A percentile compares a stretch with the other conserved stretches of the same genome.
phyloP scores from a whole-genome alignment of 2,329 filamentous ascomycete genomes.

The Aphanocladium album region DNA sequence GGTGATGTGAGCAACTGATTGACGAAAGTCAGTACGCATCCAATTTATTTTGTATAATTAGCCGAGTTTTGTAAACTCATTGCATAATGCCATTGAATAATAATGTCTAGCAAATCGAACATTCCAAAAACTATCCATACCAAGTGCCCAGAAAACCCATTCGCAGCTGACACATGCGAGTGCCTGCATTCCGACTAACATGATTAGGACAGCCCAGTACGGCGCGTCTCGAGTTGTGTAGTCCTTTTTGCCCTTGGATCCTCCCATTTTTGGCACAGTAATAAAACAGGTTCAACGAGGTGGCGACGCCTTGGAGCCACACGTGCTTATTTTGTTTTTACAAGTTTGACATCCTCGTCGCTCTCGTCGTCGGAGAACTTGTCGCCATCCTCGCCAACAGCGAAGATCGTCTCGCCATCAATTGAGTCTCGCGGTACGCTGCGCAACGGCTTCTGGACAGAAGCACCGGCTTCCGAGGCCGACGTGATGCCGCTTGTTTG shows the following conservation, averaged over 20 bases:
- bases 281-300: background rate
- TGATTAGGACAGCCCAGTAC: too few species aligned
- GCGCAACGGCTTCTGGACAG: conserved; percentile 13
- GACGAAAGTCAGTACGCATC: background rate
- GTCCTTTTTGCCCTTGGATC: too few species aligned
- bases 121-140: background rate
- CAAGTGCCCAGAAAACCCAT: too few species aligned
- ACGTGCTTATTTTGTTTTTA: conserved; percentile 39
- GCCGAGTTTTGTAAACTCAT: background rate
- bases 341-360: conserved; percentile 50
- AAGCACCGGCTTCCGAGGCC: background rate
- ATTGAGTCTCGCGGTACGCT: conserved; percentile 49
- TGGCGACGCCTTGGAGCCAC: background rate
- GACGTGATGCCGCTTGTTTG: conserved; percentile 6
- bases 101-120: background rate
- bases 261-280: background rate
- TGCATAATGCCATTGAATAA: background rate
- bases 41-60: background rate
- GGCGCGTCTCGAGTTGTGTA: too few species aligned
- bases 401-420: conserved; percentile 94
- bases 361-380: conserved; percentile 73
- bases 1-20: conserved; percentile 48
- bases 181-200: too few species aligned
- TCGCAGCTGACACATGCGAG: too few species aligned
- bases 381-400: conserved; percentile 79